Evolutionary conservation across 306 rosid genomes (phyloP).

Genomic region (Leucaena leucocephala): DNA sequence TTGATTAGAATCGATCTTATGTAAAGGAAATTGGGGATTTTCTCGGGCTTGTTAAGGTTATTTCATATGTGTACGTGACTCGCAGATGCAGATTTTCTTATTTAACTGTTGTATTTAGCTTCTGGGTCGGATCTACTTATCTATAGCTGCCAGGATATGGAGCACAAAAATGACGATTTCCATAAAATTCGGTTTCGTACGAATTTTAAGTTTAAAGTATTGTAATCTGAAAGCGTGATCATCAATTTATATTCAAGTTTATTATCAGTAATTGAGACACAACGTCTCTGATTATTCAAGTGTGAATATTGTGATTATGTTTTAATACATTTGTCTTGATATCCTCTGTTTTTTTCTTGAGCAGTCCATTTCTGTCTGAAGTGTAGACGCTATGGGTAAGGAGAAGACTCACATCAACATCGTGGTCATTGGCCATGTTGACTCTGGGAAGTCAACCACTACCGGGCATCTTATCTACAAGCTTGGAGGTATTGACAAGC

Average conservation of each 20-base stretch:
- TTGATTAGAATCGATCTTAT: neutral
- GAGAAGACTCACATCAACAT: neutral
- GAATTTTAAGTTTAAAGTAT: too few species aligned
- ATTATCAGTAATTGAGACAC: neutral
- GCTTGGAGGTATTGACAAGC: constrained; percentile 45
- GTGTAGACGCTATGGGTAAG: neutral
- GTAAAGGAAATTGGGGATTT: neutral
- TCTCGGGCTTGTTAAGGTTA: neutral
- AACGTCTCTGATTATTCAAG: too few species aligned
- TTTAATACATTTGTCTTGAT: neutral
- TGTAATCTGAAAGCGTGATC: neutral
- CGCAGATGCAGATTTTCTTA: neutral
- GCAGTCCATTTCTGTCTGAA: too few species aligned
- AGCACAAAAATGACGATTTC: too few species aligned
- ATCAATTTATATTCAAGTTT: neutral
- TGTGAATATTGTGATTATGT: neutral
- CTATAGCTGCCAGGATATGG: neutral
- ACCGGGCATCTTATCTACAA: constrained; percentile 42
- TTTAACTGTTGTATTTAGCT: neutral
- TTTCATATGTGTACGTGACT: neutral
- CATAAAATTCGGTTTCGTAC: neutral
- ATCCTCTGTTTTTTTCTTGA: too few species aligned
- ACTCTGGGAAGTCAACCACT: constrained; percentile 18
- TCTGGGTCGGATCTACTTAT: neutral
- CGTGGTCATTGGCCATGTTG: neutral